Evolutionary conservation across 2,329 filamentous ascomycete genomes (phyloP).

Genomic region (Fusarium sp.): DNA sequence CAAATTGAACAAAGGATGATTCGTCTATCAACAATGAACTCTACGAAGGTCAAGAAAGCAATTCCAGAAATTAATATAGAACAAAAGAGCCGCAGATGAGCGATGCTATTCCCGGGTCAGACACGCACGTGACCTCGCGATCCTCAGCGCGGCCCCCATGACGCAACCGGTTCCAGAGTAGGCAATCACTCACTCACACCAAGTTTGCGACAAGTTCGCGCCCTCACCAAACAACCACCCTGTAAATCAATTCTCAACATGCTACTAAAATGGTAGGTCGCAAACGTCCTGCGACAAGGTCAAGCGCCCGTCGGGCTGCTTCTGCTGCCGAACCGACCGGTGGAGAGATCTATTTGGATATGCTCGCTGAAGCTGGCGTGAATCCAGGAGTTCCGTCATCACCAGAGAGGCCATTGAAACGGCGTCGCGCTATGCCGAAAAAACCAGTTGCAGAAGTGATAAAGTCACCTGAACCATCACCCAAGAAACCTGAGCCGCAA

Average conservation of each 20-base stretch:
- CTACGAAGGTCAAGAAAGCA: not conserved
- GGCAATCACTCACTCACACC: conserved; percentile 29
- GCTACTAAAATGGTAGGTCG: conserved; percentile 47
- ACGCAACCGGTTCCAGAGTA: conserved; percentile 40
- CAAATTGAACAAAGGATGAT: not conserved
- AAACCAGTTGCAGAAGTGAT: not conserved
- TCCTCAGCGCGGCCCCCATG: conserved; percentile 30
- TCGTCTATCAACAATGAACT: not conserved
- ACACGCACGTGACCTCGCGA: conserved; percentile 36
- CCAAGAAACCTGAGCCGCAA: not conserved
- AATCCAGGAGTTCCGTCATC: conserved; percentile 40
- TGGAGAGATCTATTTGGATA: conserved; percentile 59
- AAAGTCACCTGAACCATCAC: not conserved
- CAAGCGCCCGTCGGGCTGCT: conserved; percentile 33
- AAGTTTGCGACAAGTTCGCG: conserved; percentile 24
- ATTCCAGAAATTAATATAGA: not conserved
- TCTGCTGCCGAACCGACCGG: conserved; percentile 36
- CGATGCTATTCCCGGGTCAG: not conserved
- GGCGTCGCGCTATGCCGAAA: conserved; percentile 47
- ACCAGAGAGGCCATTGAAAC: conserved; percentile 56
- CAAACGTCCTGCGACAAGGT: conserved; percentile 45
- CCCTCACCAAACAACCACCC: conserved; percentile 1
- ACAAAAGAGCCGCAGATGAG: not conserved
- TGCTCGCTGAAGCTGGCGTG: conserved; percentile 63
- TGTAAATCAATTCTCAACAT: conserved; percentile 3